Percentiles rank a stretch among this genome's conserved stretches.
These are phyloP conservation scores for Lecanoromycetidae sp. DNA, from an alignment of 2,329 filamentous ascomycete genomes.

Conservation along the genomic window DNA sequence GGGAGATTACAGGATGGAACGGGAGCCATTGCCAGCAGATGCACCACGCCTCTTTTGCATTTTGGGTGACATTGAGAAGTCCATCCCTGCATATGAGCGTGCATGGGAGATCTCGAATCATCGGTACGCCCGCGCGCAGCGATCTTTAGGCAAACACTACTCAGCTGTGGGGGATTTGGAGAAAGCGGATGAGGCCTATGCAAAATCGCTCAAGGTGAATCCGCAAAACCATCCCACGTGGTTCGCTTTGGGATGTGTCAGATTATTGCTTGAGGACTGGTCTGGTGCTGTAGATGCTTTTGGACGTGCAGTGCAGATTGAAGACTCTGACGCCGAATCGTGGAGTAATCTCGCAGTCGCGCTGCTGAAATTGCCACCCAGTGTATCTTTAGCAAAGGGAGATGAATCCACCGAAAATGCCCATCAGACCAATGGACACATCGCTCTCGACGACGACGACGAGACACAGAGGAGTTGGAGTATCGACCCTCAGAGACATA, in stretches of 20 bases:
- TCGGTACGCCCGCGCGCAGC: constrained; percentile 76
- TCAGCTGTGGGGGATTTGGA: constrained; percentile 53
- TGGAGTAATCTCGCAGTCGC: constrained; percentile 92
- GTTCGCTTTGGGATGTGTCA: constrained; percentile 82
- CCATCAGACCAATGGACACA: constrained; percentile 21
- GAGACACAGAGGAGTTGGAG: constrained; percentile 22
- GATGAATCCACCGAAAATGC: not conserved
- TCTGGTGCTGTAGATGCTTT: constrained; percentile 73
- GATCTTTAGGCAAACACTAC: constrained; percentile 70
- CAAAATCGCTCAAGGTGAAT: constrained; percentile 64
- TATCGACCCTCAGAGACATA: constrained; percentile 46
- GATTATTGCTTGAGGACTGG: constrained; percentile 65
- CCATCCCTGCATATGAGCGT: constrained; percentile 59
- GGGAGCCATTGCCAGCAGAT: constrained; percentile 61
- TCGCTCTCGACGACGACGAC: constrained; percentile 22
- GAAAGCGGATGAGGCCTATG: constrained; percentile 66
- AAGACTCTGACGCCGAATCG: constrained; percentile 78
- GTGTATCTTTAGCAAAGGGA: constrained; percentile 24
- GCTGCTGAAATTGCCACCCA: constrained; percentile 44
- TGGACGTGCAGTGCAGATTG: constrained; percentile 66
- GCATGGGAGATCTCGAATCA: constrained; percentile 77
- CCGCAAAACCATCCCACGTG: constrained; percentile 72
- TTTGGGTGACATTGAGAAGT: constrained; percentile 70
- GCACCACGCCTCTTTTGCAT: constrained; percentile 87
- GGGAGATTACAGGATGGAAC: constrained; percentile 55